These are phyloP conservation scores for Dactylorhiza incarnata DNA, from an alignment of 106 monocot genomes.

Conservation along the genomic window DNA sequence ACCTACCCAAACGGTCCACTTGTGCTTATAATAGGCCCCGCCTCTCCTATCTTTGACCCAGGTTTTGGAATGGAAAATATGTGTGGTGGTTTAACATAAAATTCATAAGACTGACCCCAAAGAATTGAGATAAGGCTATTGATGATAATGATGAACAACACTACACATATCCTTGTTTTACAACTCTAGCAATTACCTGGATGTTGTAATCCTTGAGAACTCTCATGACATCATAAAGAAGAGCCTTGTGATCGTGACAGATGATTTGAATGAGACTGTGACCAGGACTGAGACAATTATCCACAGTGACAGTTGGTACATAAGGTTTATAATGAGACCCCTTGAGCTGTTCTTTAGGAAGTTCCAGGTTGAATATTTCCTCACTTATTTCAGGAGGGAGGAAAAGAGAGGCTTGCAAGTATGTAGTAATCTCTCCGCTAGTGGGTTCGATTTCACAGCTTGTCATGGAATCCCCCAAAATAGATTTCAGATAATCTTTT, in stretches of 20 bases:
- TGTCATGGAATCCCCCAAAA: constrained; percentile 54
- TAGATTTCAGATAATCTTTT: constrained; percentile 35
- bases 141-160: too few species aligned
- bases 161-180: too few species aligned
- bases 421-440: constrained; percentile 30
- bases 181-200: constrained; percentile 39
- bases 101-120: too few species aligned
- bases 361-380: constrained; percentile 48
- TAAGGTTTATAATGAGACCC: constrained; percentile 8
- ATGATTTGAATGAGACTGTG: constrained; percentile 76
- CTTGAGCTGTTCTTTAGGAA: constrained; percentile 24
- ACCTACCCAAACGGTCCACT: too few species aligned
- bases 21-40: too few species aligned
- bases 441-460: constrained; percentile 61
- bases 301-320: constrained; percentile 43
- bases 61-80: too few species aligned
- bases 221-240: constrained; percentile 89
- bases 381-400: constrained; percentile 41
- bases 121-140: too few species aligned
- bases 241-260: constrained; percentile 73
- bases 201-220: constrained; percentile 83
- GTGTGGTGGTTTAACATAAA: too few species aligned
- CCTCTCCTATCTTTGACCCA: too few species aligned
- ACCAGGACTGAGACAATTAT: constrained; percentile 69
- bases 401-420: constrained; percentile 47